Evolutionary conservation across 805 yeast species (phyloP).

Genomic region (Clavispora santaluciae): DNA sequence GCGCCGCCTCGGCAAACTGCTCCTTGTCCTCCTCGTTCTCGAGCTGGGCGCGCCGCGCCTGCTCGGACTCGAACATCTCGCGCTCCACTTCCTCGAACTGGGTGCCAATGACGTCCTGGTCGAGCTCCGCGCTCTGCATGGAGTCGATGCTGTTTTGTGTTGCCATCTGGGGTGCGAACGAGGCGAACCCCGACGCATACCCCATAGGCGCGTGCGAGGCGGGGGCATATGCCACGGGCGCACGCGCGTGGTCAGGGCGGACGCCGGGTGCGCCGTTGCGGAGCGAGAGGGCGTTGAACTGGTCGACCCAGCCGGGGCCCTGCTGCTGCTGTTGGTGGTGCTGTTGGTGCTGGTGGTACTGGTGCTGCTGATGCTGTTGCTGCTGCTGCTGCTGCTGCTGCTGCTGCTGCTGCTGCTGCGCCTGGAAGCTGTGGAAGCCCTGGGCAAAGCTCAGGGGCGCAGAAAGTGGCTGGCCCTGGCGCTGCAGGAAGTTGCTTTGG

Average conservation of each 20-base stretch:
- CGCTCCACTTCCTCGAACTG: conserved; percentile 32
- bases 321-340: conserved; percentile 3
- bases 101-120: conserved; percentile 21
- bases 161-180: conserved; percentile 6
- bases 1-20: conserved; percentile 37
- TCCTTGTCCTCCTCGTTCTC: conserved; percentile 24
- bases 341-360: neutral
- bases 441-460: neutral
- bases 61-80: conserved; percentile 18
- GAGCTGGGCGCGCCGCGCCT: conserved; percentile 2
- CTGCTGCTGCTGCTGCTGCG: conserved; percentile 8
- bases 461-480: neutral
- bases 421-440: neutral
- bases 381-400: neutral
- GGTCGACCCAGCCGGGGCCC: conserved; percentile 5
- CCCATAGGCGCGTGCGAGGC: no score
- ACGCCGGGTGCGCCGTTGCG: conserved; percentile 19
- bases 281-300: conserved; percentile 6
- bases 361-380: neutral
- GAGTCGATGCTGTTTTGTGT: conserved; percentile 28
- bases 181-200: conserved; percentile 2
- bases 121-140: conserved; percentile 14
- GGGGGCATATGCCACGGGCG: no score
- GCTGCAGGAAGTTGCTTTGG: neutral
- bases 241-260: conserved; percentile 15